A percentile compares a stretch with the other conserved stretches of the same genome.
phyloP scores from a whole-genome alignment of 306 rosid genomes.

The Inga oerstediana region DNA sequence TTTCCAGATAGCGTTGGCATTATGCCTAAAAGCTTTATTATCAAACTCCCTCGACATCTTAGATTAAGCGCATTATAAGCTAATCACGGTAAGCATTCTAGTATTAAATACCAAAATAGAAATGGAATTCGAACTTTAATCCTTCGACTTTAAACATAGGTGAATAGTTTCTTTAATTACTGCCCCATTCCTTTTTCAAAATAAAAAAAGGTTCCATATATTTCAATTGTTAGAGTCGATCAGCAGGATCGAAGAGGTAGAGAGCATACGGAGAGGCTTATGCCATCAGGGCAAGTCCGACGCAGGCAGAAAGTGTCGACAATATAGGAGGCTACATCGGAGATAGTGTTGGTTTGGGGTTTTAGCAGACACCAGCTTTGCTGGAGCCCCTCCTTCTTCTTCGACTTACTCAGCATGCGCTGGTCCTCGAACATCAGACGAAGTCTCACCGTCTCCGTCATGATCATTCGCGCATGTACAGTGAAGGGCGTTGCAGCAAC shows the following conservation, averaged over 20 bases:
- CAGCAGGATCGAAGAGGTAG: neutral
- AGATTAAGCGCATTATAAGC: neutral
- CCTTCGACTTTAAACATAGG: neutral
- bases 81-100: neutral
- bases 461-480: constrained; percentile 15
- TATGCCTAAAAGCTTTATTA: neutral
- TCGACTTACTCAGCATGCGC: constrained; percentile 54
- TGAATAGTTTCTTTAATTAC: neutral
- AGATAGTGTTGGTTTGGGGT: constrained; percentile 67
- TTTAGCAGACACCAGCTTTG: constrained; percentile 86
- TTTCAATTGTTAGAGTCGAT: neutral
- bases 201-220: neutral
- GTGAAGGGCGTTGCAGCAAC: neutral
- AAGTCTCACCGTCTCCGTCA: constrained; percentile 59
- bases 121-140: neutral
- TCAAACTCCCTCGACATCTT: neutral
- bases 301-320: constrained; percentile 55
- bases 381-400: constrained; percentile 58
- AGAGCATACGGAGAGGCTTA: constrained; percentile 64
- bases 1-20: neutral
- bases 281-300: constrained; percentile 68
- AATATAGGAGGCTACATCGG: constrained; percentile 63
- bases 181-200: neutral
- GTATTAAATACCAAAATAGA: neutral
- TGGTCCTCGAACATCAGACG: constrained; percentile 67